Conservation (phyloP, 2,329 filamentous ascomycete species). For the Cladobotryum protrusum region DNA sequence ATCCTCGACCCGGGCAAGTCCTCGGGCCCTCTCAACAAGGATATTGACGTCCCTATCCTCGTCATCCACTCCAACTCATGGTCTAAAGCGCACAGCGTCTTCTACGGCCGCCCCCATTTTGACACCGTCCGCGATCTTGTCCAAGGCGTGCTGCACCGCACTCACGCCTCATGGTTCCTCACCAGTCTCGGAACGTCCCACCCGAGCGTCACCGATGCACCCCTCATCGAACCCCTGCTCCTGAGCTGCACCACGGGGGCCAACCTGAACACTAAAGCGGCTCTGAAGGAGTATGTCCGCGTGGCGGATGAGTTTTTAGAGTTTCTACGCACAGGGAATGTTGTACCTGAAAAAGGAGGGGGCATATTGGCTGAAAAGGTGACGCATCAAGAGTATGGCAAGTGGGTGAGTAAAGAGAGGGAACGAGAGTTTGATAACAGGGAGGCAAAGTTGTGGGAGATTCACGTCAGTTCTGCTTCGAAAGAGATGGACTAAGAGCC, state of each 20-base stretch:
- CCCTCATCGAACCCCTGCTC: slow-evolving; percentile 55
- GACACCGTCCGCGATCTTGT: slow-evolving; percentile 54
- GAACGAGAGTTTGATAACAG: slow-evolving; percentile 25
- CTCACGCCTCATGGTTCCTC: slow-evolving; percentile 46
- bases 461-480: slow-evolving; percentile 32
- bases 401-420: slow-evolving; percentile 34
- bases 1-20: slow-evolving; percentile 61
- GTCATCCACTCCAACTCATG: slow-evolving; percentile 60
- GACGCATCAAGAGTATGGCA: slow-evolving; percentile 34
- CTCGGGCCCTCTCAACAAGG: slow-evolving; percentile 54
- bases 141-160: slow-evolving; percentile 37
- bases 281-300: slow-evolving; percentile 54
- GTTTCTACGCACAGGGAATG: slow-evolving; percentile 28
- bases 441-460: slow-evolving; percentile 35
- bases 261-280: slow-evolving; percentile 49
- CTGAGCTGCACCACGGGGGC: slow-evolving; percentile 57
- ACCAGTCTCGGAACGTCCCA: slow-evolving; percentile 52
- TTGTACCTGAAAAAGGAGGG: slow-evolving; percentile 10
- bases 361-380: slow-evolving; percentile 46
- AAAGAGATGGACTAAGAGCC: neutral
- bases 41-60: slow-evolving; percentile 52
- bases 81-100: slow-evolving; percentile 48
- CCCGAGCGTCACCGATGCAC: slow-evolving; percentile 60
- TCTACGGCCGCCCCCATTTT: slow-evolving; percentile 60
- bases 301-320: slow-evolving; percentile 51